phyloP scores from a whole-genome alignment of 371 early-diverging fungal genomes.

The Lichtheimia hyalospora region DNA sequence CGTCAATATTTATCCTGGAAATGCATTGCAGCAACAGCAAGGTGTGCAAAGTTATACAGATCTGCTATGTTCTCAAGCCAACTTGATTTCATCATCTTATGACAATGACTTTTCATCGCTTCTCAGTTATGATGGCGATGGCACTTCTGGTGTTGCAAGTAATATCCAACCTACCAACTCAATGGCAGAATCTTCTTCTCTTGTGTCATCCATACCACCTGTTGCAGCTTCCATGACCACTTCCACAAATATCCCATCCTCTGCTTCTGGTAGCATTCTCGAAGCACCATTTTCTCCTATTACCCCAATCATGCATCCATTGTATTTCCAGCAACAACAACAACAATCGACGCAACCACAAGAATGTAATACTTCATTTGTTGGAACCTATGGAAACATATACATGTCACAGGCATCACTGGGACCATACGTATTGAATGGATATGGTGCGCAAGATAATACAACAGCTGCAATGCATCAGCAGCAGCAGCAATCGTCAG shows the following conservation, averaged over 20 bases:
- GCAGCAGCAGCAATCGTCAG: background rate
- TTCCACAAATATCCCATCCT: background rate
- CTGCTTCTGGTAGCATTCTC: slow-evolving; percentile 9
- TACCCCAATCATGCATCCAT: background rate
- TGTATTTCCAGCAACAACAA: no score
- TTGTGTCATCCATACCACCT: no score
- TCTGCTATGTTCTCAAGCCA: background rate
- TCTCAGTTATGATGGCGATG: no score
- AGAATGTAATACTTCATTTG: slow-evolving; percentile 22
- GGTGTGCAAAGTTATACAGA: slow-evolving; percentile 1
- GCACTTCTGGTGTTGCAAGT: no score
- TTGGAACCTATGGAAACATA: slow-evolving; percentile 5
- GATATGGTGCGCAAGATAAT: slow-evolving; percentile 2
- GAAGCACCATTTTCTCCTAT: slow-evolving; percentile 6
- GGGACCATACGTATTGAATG: slow-evolving; percentile 4
- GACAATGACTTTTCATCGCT: background rate
- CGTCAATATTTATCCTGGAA: background rate
- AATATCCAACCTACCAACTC: background rate
- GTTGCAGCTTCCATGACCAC: background rate
- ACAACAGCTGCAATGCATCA: slow-evolving; percentile 7
- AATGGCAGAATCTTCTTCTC: no score
- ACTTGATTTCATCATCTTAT: background rate
- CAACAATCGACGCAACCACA: no score
- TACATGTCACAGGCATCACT: background rate
- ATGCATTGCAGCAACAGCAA: background rate